These are phyloP conservation scores for Hyphodiscus hymeniophilus DNA, from an alignment of 495 filamentous ascomycete species.

Conservation along the genomic window DNA sequence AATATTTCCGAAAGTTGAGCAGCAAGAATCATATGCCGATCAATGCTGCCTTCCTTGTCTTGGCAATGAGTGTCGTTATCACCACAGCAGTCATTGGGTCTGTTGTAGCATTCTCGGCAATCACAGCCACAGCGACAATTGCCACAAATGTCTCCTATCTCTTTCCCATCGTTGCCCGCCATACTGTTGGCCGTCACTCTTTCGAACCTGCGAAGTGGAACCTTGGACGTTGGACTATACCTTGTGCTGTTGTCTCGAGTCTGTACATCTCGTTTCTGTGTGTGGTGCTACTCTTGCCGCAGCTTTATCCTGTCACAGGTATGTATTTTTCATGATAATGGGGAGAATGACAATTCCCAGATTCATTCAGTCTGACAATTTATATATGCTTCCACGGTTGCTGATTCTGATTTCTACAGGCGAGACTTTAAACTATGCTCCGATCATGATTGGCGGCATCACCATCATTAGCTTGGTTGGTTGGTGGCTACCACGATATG, in stretches of 20 bases:
- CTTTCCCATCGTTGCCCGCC: conserved; percentile 26
- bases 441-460: conserved; percentile 25
- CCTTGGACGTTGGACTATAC: conserved; percentile 16
- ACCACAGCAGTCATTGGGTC: conserved; percentile 27
- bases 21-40: conserved; percentile 25
- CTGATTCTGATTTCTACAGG: too few species aligned
- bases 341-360: too few species aligned
- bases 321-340: too few species aligned
- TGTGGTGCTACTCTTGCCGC: conserved; percentile 21
- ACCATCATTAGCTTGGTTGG: conserved; percentile 18
- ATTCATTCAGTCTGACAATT: too few species aligned
- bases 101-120: conserved; percentile 25
- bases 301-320: conserved; percentile 22
- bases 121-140: conserved; percentile 28
- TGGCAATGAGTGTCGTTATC: conserved; percentile 22
- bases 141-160: conserved; percentile 28
- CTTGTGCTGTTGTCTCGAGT: conserved; percentile 10
- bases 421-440: conserved; percentile 25
- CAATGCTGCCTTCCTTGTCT: conserved; percentile 25
- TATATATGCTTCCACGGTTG: too few species aligned
- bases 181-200: conserved; percentile 24
- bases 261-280: conserved; percentile 23
- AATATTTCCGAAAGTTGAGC: conserved; percentile 18
- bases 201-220: conserved; percentile 29
- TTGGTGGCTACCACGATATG: conserved; percentile 18